A percentile compares a stretch with the other conserved stretches of the same genome.
These are phyloP conservation scores for Neckera pumila DNA, from an alignment of 225 moss, liverwort and hornwort genomes.

Conservation along the genomic window DNA sequence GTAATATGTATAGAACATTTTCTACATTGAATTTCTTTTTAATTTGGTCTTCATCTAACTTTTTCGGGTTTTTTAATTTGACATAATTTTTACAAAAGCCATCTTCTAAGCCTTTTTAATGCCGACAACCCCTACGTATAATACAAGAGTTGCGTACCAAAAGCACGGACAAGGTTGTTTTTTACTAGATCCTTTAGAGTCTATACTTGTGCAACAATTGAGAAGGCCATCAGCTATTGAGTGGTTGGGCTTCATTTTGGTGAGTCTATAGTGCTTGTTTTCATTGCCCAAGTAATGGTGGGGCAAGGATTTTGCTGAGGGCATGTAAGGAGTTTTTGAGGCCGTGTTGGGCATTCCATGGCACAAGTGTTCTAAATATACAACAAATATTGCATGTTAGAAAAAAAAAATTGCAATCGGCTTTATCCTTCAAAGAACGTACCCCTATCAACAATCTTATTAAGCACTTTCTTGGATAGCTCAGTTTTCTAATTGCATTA, in stretches of 20 bases:
- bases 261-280: rapidly evolving
- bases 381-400: rapidly evolving
- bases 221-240: background rate
- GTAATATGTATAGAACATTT: too few species aligned
- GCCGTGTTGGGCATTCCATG: rapidly evolving
- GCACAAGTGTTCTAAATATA: background rate
- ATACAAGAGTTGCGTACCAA: too few species aligned
- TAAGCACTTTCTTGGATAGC: background rate
- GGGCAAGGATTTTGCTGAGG: rapidly evolving
- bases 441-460: background rate
- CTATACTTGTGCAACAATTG: rapidly evolving
- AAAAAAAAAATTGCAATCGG: background rate
- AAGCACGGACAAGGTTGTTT: rapidly evolving
- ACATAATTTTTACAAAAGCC: too few species aligned
- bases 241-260: background rate
- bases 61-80: too few species aligned
- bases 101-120: too few species aligned
- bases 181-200: rapidly evolving
- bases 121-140: too few species aligned
- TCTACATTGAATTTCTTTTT: too few species aligned
- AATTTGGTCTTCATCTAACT: too few species aligned
- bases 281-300: rapidly evolving
- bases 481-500: background rate
- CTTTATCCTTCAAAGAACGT: background rate
- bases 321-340: rapidly evolving